Percentiles rank a stretch among this genome's conserved stretches.
Evolutionary conservation across 2,329 filamentous ascomycete genomes (phyloP).

Genomic region (Samsoniella hepiali): DNA sequence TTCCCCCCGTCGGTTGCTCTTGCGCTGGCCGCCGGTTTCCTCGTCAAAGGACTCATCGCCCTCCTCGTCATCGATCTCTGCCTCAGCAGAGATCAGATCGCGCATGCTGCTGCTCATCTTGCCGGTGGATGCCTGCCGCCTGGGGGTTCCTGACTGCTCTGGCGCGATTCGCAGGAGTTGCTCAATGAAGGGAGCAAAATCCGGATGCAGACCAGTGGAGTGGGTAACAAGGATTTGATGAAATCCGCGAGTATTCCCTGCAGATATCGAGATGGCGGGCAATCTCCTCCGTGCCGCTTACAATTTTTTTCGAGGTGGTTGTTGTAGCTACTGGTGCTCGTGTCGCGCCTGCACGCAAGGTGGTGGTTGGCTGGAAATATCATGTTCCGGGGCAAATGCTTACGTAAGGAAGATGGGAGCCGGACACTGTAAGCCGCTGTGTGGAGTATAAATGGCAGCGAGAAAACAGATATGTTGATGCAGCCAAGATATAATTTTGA

Average conservation of each 20-base stretch:
- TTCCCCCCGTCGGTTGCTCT: conserved; percentile 36
- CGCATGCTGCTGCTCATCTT: conserved; percentile 64
- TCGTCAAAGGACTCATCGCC: conserved; percentile 82
- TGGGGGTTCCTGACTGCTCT: background rate
- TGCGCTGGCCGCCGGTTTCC: conserved; percentile 60
- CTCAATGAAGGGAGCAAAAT: conserved; percentile 1
- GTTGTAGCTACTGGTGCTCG: conserved; percentile 3
- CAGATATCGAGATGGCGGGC: conserved; percentile 7
- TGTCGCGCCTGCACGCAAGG: conserved; percentile 19
- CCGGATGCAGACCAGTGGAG: background rate
- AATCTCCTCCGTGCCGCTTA: conserved; percentile 16
- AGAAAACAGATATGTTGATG: no score
- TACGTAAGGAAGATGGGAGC: conserved; percentile 11
- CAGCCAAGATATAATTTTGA: no score
- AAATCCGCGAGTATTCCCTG: background rate
- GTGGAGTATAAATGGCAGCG: no score
- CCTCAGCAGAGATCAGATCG: conserved; percentile 79
- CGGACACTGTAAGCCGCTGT: background rate
- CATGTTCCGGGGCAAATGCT: conserved; percentile 18
- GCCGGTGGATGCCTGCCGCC: conserved; percentile 25
- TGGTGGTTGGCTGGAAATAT: conserved; percentile 18
- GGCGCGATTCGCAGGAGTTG: background rate
- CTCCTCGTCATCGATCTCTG: conserved; percentile 80
- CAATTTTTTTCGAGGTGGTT: conserved; percentile 12
- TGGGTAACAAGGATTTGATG: background rate